phyloP scores from a whole-genome alignment of 2,329 filamentous ascomycete species.

The Talaromyces funiculosus region DNA sequence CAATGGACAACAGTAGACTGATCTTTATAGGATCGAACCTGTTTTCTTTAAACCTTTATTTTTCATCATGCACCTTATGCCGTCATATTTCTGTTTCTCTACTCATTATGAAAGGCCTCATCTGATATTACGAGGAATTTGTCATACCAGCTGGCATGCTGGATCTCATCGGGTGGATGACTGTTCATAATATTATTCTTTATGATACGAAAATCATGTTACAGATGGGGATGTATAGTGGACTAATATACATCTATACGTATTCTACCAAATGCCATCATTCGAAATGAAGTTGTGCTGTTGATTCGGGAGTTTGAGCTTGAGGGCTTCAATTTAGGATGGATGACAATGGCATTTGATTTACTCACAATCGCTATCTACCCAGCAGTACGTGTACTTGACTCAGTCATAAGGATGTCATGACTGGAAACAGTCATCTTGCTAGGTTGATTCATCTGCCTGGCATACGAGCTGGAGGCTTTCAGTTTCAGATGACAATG shows the following conservation, averaged over 20 bases:
- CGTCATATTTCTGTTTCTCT: not conserved
- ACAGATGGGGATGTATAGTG: not conserved
- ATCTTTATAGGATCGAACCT: not conserved
- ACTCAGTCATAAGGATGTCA: not conserved
- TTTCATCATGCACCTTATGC: not conserved
- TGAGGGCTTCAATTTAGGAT: not conserved
- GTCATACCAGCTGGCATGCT: constrained; percentile 3
- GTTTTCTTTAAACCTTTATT: not conserved
- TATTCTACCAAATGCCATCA: not conserved
- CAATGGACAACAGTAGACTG: constrained; percentile 23
- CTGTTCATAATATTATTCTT: not conserved
- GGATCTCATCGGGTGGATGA: constrained; percentile 3
- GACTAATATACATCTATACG: not conserved
- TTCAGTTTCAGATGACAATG: too few species aligned
- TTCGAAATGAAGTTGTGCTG: not conserved
- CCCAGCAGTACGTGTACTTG: not conserved
- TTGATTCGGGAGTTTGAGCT: not conserved
- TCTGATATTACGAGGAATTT: not conserved
- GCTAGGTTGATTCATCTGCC: not conserved
- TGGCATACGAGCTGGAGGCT: too few species aligned
- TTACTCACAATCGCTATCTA: not conserved
- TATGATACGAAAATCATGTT: not conserved
- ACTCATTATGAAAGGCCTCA: not conserved
- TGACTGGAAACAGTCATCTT: not conserved
- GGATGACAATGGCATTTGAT: not conserved